Evolutionary conservation across 352 stramenopile species (phyloP), one percentile per base, ranked within the genome.

Genomic region (Pythium scleroteichum): DNA sequence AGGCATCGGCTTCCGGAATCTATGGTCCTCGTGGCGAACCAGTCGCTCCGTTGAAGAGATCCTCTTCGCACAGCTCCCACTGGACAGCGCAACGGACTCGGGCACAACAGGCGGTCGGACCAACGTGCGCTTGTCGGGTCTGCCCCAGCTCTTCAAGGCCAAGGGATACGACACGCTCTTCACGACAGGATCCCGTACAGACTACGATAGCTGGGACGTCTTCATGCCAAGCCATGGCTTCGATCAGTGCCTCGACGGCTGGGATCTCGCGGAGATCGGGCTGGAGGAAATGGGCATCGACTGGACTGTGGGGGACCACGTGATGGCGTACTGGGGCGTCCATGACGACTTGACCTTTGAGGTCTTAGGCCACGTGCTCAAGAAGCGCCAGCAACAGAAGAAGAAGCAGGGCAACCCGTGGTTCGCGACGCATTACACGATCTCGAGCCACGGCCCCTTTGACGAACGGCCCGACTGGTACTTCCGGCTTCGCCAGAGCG

Each of bases 381-480:
- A 79, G 35, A 76, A 76, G 45, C 63, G 59, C 20, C 53, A 71
- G 24, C 17, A 48, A 3, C 44, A 44, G 4, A 64, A 62, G 41
- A 59, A 64, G 7, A n/a, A n/a, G 19, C 13, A 40, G 2, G 45
- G 24, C 6, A 74, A 79, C 24, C 80, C 78, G 27, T 90, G 71
- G 65, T 90, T 90, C 57, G 59, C 64, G 16, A 86, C 64, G 13
- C 81, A 88, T 49, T 90, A 87, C 48, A 90, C 80, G 22, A 90
- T 90, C 62, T 90, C 81, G 59, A 90, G 77, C 63, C 81, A 90
- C 53, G 70, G 74, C 26, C 75, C 75, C 32, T 91, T 88, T 48
- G 59, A 85, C n/a, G 75, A 85, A 24, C 70, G 69, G 0, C 79
- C 77, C 1, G 70, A 80, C 27, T 91, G 81, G 81, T 88, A 78